phyloP scores from a whole-genome alignment of 1,284 basidiomycete genomes.

The Cerrena zonata region DNA sequence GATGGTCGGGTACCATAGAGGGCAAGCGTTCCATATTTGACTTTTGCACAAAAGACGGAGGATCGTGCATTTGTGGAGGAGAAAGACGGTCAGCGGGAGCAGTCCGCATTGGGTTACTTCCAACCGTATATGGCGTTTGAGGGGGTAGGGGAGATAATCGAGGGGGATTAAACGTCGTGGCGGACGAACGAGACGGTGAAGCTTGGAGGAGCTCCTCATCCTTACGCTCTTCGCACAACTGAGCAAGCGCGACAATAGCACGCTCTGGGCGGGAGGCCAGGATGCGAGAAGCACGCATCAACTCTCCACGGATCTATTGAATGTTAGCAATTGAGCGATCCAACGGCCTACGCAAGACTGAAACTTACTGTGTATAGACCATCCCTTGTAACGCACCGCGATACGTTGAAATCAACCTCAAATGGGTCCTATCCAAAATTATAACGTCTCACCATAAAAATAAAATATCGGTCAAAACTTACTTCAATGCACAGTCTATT shows the following conservation, averaged over 20 bases:
- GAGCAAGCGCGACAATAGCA: constrained; percentile 73
- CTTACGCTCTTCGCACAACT: constrained; percentile 77
- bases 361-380: constrained; percentile 82
- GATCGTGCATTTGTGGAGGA: constrained; percentile 11
- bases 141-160: constrained; percentile 53
- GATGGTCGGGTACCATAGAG: constrained; percentile 32
- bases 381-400: constrained; percentile 92
- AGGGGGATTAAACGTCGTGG: constrained; percentile 37
- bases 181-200: constrained; percentile 40
- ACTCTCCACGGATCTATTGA: constrained; percentile 88
- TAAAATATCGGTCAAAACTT: constrained; percentile 14
- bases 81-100: constrained; percentile 27
- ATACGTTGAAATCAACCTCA: constrained; percentile 91
- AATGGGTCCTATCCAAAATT: constrained; percentile 76
- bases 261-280: constrained; percentile 74
- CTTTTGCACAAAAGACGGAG: constrained; percentile 13
- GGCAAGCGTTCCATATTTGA: constrained; percentile 15
- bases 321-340: no score
- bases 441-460: neutral
- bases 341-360: neutral
- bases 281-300: constrained; percentile 91
- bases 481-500: constrained; percentile 94
- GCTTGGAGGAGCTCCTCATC: constrained; percentile 50
- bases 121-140: constrained; percentile 64
- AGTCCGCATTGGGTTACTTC: constrained; percentile 50